Evolutionary conservation across 306 rosid species (phyloP).

Genomic region (Cucurbita argyrosperma): DNA sequence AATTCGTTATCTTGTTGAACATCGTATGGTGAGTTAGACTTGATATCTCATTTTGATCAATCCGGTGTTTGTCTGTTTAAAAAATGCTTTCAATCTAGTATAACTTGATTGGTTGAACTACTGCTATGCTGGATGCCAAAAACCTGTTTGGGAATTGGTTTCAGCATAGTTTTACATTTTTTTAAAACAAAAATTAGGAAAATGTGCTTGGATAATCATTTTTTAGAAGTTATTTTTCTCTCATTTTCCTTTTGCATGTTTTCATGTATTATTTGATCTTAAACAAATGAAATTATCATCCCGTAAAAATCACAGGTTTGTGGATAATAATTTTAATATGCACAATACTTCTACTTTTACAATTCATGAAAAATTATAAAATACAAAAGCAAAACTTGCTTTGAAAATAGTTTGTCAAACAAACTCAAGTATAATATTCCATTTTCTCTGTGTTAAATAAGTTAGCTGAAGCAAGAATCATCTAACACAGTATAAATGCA

Average conservation of each 20-base stretch:
- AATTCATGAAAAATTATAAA: background rate
- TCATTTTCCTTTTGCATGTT: background rate
- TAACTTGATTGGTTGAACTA: background rate
- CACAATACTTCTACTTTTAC: background rate
- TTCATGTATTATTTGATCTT: background rate
- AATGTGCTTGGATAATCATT: background rate
- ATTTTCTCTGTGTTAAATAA: background rate
- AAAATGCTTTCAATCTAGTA: background rate
- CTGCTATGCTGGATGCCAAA: background rate
- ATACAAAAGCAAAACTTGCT: background rate
- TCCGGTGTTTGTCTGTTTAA: background rate
- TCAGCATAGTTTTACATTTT: background rate
- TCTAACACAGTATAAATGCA: background rate
- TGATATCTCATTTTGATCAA: background rate
- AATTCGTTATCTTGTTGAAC: conserved; percentile 71
- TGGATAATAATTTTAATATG: background rate
- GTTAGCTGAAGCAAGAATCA: background rate
- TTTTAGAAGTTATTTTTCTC: background rate
- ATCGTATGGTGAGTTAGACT: conserved; percentile 48
- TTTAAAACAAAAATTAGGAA: background rate
- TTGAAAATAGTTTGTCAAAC: background rate
- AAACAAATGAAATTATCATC: background rate
- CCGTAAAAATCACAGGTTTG: background rate
- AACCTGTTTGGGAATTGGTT: background rate
- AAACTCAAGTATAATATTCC: background rate